Evolutionary conservation across 192 early-diverging fungal genomes (phyloP), one percentile per base, ranked within the genome.

Genomic region (Lobosporangium transversale): DNA sequence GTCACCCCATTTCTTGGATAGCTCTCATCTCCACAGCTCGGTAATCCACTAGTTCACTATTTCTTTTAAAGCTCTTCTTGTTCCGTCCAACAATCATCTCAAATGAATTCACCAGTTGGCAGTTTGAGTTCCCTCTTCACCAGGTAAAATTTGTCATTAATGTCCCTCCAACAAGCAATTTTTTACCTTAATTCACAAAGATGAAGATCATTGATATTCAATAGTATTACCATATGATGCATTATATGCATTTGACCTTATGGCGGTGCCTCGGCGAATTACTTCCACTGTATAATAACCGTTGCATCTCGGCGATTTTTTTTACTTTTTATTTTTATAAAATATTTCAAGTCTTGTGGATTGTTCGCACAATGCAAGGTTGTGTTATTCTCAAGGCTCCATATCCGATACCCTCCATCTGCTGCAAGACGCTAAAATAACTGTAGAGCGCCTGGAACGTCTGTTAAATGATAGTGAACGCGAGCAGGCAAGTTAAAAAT

Each of bases 331-430:
- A 11, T 2, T 31, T 10, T 9, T 33, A 23, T 31, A 43, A 58
- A n/a, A n/a, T n/a, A n/a, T n/a, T n/a, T n/a, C n/a, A n/a, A 73
- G 69, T 44, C 55, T 73, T 30, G 60, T 73, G 15, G 61, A 73
- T 31, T 50, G 42, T 6, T 44, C 69, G 27, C 31, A 45, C 24
- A 53, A 51, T 26, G 69, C 69, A 23, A 73, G 48, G 18, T 20
- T 52, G 4, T 58, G 17, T 21, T 73, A 48, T 37, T 40, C 45
- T 20, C 61, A 32, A 29, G 55, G 69, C 6, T 63, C 61, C 37
- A 50, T 73, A 21, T 26, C 54, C 20, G 69, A 73, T 23, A 24
- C 69, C 4, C 37, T 66, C 20, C 20, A 44, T 33, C 32, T 65
- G 14, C 37, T 74, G 29, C 70, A 53, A 12, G 62, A 74, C n/a